Conservation (phyloP, 495 filamentous ascomycete genomes). For the Podospora sp. region DNA sequence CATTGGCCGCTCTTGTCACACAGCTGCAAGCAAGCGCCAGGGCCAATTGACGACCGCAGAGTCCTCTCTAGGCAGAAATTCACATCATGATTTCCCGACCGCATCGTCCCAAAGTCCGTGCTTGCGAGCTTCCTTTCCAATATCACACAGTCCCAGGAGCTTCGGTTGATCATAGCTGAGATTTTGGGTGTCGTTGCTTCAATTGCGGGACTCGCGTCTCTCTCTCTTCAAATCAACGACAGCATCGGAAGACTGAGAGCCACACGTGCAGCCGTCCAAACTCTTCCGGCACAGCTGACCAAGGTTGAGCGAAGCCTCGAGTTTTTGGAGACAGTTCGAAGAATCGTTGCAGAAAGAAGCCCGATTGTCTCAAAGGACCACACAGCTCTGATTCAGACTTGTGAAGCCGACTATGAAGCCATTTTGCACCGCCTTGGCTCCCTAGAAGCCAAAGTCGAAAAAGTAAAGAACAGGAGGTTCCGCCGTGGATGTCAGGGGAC, state of each 20-base stretch:
- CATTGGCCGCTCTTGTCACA: not conserved
- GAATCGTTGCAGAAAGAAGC: not conserved
- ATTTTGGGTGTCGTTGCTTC: constrained; percentile 1
- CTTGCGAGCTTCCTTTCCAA: not conserved
- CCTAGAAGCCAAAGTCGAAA: no score
- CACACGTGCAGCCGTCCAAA: not conserved
- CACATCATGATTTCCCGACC: not conserved
- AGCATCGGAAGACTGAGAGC: not conserved
- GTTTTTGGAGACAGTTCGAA: not conserved
- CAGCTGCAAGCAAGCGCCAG: not conserved
- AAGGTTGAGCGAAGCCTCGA: not conserved
- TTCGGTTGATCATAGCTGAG: constrained; percentile 3
- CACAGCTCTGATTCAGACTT: not conserved
- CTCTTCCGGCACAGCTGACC: not conserved
- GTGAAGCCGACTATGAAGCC: not conserved
- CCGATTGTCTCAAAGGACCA: not conserved
- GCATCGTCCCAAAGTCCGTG: not conserved
- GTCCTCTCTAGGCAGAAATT: not conserved
- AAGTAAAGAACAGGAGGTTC: no score
- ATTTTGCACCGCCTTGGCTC: no score
- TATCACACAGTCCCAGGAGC: no score
- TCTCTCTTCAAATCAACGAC: constrained; percentile 1
- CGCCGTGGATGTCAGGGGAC: no score
- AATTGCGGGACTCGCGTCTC: not conserved
- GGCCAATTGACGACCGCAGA: not conserved